Evolutionary conservation across 179 eudicot genomes (phyloP), one percentile per base, ranked within the genome.

Genomic region (Patellifolia procumbens): DNA sequence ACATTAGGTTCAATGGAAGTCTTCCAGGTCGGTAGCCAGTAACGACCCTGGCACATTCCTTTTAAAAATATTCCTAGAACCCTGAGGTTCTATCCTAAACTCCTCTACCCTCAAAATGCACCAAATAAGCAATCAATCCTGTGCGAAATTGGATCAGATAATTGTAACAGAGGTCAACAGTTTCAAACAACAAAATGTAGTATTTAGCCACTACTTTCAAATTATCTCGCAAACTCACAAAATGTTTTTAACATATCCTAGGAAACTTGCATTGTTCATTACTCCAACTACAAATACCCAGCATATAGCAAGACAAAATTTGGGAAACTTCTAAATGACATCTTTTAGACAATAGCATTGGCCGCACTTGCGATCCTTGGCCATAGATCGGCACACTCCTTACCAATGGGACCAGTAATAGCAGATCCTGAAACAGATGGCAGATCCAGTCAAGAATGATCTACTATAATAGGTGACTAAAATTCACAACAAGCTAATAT

Each of bases 311-410:
- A 46, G 29, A 46, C 73, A 68, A 68, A 68, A 68, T 68, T 68
- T 29, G 34, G n/a, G 11, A 66, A 68, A 29, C 73, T 46, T 68
- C 58, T 46, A 58, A 46, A 34, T 26, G 20, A 16, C 34, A 28
- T 24, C 60, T 32, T 73, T 78, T 70, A 84, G 43, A 84, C 87
- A 64, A 84, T 84, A 20, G 87, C 85, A 76, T 84, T 84, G 20
- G 87, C 87, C 72, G 87, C 87, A 68, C 87, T 84, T 2, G 87
- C 87, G 51, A 84, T 84, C 71, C 87, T 84, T 16, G 87, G 87
- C 87, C 87, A 84, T 19, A 84, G 43, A 70, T 84, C 87, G 22
- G 87, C 87, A 51, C 87, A 84, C 68, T 84, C 87, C 85, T 84
- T 84, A 31, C 79, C 87, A 26, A 84, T 84, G 29, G 87, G 87